A percentile compares a stretch with the other conserved stretches of the same genome.
phyloP scores from a whole-genome alignment of 2,329 filamentous ascomycete genomes.

The Paracamarosporium sp. region DNA sequence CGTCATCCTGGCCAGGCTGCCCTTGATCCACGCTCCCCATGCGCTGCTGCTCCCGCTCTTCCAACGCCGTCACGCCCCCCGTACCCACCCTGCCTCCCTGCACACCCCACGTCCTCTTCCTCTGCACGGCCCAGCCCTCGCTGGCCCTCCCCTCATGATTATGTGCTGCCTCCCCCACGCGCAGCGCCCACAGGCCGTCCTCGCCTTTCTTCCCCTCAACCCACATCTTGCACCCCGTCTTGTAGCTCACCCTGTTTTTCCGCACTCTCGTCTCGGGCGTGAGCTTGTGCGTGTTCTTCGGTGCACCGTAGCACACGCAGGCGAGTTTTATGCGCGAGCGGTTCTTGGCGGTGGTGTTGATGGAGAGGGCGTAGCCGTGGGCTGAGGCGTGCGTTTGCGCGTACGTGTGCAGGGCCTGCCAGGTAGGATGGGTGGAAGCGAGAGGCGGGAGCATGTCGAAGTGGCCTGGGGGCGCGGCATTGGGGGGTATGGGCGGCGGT shows the following conservation, averaged over 20 bases:
- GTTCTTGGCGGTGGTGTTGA: conserved; percentile 46
- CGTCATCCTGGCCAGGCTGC: not conserved
- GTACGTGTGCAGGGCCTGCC: conserved; percentile 39
- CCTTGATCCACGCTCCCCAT: not conserved
- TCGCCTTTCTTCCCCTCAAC: conserved; percentile 41
- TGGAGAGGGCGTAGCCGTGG: conserved; percentile 43
- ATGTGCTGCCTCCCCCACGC: conserved; percentile 36
- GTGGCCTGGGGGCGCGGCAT: conserved; percentile 19
- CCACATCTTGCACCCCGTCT: conserved; percentile 47
- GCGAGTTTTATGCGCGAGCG: conserved; percentile 44
- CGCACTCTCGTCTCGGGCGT: conserved; percentile 42
- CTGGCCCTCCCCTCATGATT: conserved; percentile 38
- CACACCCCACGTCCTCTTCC: conserved; percentile 44
- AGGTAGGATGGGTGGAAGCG: conserved; percentile 30
- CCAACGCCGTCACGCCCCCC: conserved; percentile 40
- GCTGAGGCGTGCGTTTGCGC: conserved; percentile 41
- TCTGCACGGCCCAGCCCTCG: conserved; percentile 40
- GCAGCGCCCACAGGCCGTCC: conserved; percentile 37
- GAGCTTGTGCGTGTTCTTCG: conserved; percentile 46
- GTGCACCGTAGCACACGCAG: conserved; percentile 44
- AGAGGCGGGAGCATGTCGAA: conserved; percentile 42
- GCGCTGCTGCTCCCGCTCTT: conserved; percentile 24
- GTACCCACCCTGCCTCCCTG: conserved; percentile 35
- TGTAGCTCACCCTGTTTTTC: conserved; percentile 42
- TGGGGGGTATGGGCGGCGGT: conserved; percentile 17